Percentiles rank a stretch among this genome's conserved stretches.
These are phyloP conservation scores for Monosporozyma aerobia DNA, from an alignment of 805 yeast species.

Conservation along the genomic window DNA sequence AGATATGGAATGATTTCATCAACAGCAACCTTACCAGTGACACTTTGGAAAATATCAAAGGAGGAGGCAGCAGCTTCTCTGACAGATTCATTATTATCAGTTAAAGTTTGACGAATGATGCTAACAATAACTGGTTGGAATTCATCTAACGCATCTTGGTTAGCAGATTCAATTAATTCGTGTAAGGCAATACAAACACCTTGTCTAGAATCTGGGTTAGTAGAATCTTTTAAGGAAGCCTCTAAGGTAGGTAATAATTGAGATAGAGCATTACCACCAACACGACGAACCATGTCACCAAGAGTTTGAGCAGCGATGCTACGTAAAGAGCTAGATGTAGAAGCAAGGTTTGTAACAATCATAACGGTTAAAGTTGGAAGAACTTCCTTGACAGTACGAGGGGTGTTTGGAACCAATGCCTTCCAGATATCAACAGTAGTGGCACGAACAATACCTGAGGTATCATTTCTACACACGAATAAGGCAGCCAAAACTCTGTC, in stretches of 20 bases:
- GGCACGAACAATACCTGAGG: conserved; percentile 74
- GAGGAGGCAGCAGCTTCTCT: conserved; percentile 89
- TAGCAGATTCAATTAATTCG: conserved; percentile 73
- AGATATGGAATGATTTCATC: conserved; percentile 84
- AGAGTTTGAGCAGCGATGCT: conserved; percentile 85
- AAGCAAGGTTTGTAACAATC: conserved; percentile 75
- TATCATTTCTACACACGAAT: conserved; percentile 90
- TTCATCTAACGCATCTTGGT: conserved; percentile 47
- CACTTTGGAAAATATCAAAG: conserved; percentile 77
- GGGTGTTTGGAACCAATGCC: conserved; percentile 91
- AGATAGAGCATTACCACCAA: conserved; percentile 77
- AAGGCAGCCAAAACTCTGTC: conserved; percentile 78
- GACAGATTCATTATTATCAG: conserved; percentile 63
- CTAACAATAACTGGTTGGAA: conserved; percentile 62
- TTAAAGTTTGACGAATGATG: conserved; percentile 69
- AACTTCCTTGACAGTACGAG: conserved; percentile 86
- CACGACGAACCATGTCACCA: conserved; percentile 91
- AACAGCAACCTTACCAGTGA: conserved; percentile 74
- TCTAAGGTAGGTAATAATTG: conserved; percentile 81
- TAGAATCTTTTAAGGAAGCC: conserved; percentile 44
- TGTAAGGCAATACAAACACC: conserved; percentile 93
- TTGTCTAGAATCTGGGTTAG: conserved; percentile 79
- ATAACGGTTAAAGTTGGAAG: conserved; percentile 72
- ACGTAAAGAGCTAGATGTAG: conserved; percentile 70
- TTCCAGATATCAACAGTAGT: conserved; percentile 95